Conservation (phyloP, 1,139 yeast genomes). For the Hyphopichia fennica region DNA sequence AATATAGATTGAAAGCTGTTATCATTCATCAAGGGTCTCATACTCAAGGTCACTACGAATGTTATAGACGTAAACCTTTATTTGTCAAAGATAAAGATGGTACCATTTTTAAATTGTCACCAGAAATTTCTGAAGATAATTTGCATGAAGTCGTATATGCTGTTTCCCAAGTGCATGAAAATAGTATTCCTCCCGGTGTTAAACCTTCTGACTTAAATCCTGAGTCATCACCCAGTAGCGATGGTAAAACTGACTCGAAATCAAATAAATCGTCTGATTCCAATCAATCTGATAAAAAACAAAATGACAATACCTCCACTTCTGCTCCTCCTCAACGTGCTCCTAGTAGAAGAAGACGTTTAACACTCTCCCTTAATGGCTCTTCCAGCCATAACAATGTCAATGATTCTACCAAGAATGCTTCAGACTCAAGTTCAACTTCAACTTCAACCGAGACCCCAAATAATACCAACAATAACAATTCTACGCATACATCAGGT, state of each 20-base stretch:
- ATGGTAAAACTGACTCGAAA: not conserved
- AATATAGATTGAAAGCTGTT: constrained; percentile 66
- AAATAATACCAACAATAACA: not conserved
- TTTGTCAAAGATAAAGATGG: constrained; percentile 53
- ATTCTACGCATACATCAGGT: not conserved
- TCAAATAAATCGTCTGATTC: not conserved
- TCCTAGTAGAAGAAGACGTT: constrained; percentile 2
- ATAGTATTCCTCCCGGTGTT: not conserved
- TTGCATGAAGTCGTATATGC: constrained; percentile 20
- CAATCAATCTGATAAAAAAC: not conserved
- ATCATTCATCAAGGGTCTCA: constrained; percentile 89
- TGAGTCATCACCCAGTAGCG: not conserved
- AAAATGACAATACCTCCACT: not conserved
- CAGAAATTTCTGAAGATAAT: constrained; percentile 29
- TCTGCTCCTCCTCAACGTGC: not conserved
- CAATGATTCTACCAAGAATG: not conserved
- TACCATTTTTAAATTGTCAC: constrained; percentile 47
- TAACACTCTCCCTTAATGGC: constrained; percentile 2
- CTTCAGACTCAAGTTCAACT: not conserved
- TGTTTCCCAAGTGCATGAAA: constrained; percentile 1
- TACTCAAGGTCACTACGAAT: constrained; percentile 85
- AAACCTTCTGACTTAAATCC: not conserved
- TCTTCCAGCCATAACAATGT: not conserved
- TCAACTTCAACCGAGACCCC: not conserved
- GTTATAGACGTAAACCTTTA: constrained; percentile 69